phyloP scores from a whole-genome alignment of 129 eudicot genomes.

The Gnaphalium uliginosum region DNA sequence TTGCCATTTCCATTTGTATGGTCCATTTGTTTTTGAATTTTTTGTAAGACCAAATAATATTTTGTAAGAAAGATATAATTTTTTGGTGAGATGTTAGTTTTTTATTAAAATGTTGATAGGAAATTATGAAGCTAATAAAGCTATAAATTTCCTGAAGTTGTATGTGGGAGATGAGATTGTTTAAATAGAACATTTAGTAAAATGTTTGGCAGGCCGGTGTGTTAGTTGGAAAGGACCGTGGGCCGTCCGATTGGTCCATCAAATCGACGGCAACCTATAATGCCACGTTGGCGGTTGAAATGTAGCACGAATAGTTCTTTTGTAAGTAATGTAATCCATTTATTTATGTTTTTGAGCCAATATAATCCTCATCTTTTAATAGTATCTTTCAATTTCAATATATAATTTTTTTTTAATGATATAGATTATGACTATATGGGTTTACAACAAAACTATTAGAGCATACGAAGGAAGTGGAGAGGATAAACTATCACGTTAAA shows the following conservation, averaged over 20 bases:
- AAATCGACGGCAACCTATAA: constrained; percentile 22
- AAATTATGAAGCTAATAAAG: constrained; percentile 34
- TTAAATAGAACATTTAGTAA: constrained; percentile 40
- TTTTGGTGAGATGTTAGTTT: background rate
- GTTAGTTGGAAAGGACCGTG: constrained; percentile 41
- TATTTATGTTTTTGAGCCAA: too few relatives aligned
- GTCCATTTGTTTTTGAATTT: constrained; percentile 10
- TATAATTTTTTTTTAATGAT: too few relatives aligned
- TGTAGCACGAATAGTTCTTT: background rate
- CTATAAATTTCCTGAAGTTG: constrained; percentile 49
- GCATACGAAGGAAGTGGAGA: too few relatives aligned
- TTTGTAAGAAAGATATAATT: background rate
- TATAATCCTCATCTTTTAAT: too few relatives aligned
- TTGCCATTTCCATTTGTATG: constrained; percentile 11
- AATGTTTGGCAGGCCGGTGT: constrained; percentile 39
- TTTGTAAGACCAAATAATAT: background rate
- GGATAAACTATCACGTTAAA: too few relatives aligned
- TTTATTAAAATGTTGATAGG: constrained; percentile 14
- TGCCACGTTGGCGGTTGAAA: constrained; percentile 37
- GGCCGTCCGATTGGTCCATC: constrained; percentile 41
- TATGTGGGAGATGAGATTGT: constrained; percentile 23
- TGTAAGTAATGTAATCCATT: background rate
- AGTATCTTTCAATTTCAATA: too few relatives aligned
- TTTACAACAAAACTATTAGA: too few relatives aligned
- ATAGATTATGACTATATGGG: too few relatives aligned